Base-by-base conservation (phyloP, 1,139 yeast genomes). In the Hansenula lynferdii region DNA sequence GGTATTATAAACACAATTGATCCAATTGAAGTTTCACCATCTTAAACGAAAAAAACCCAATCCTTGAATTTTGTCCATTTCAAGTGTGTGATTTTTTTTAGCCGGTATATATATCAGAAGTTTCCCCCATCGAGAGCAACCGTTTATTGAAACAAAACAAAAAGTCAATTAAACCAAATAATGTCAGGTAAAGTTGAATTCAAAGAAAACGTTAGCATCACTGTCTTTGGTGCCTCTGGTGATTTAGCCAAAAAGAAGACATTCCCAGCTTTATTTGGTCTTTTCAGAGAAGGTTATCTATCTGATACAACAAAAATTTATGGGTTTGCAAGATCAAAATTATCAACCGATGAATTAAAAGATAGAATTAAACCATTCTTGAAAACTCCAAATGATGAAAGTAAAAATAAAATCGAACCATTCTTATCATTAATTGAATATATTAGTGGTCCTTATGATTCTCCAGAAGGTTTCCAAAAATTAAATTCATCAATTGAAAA, bases 211-310 rank as follows among this genome's bases (percentile, higher is more conserved):
- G 80, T 85, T 24, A 71, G 81, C 36, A 75, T 92, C 56, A 86
- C 84, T 30, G 96, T 92, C 24, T 85, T 90, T 53, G 97, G 98
- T 36, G 98, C 98, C 37, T 85, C 96, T 29, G 98, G 98, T 37
- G 97, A 92, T 61, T 72, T 92, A 50, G 97, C 98, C 39, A 89
- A 89, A 68, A 92, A 92, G 80, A 92, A 92, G 70, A 92, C 97
- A 4, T 81, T 79, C 64, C 90, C 90, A 9, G 89, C 90, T 4
- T 66, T 84, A 31, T 84, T 82, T 56, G 94, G 92, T 8, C 53
- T 69, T 41, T 82, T 53, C 64, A 75, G 95, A 52, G 90, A 89
- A 61, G 95, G 94, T 31, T 80, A 78, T 51, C 70, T 92, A 45
- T 87, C 96, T 12, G 55, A 67, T 15, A 63, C 80, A 17, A 80